phyloP scores from a whole-genome alignment of 164 flowering plant genomes.

The Aristolochia californica region DNA sequence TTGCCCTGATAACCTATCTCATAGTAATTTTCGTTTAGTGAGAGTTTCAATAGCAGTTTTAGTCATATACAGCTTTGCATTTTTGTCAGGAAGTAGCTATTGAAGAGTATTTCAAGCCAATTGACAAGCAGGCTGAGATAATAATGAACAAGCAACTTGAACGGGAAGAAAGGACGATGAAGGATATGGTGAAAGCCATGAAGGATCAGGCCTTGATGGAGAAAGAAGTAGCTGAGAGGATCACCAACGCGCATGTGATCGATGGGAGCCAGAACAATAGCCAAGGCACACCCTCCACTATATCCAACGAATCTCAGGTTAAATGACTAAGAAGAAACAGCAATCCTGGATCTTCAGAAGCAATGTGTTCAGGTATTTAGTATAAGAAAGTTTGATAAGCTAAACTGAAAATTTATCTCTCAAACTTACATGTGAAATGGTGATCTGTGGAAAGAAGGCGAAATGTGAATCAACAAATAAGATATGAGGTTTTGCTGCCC shows the following conservation, averaged over 20 bases:
- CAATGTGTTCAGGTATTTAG: too few species aligned
- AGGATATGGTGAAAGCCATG: slow-evolving; percentile 49
- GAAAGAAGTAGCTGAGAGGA: slow-evolving; percentile 13
- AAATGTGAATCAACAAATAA: too few species aligned
- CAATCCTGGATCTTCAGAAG: too few species aligned
- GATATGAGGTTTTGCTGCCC: too few species aligned
- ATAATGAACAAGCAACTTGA: slow-evolving; percentile 60
- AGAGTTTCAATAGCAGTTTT: too few species aligned
- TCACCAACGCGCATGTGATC: too few species aligned
- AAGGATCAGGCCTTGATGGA: slow-evolving; percentile 34
- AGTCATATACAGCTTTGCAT: background rate
- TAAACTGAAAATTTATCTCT: too few species aligned
- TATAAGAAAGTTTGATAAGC: too few species aligned
- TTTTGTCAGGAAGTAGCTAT: slow-evolving; percentile 59
- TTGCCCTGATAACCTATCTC: background rate
- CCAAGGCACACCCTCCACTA: background rate
- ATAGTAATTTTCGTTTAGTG: background rate
- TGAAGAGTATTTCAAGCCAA: slow-evolving; percentile 63
- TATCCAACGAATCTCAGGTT: background rate
- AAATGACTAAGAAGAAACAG: background rate
- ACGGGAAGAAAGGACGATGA: slow-evolving; percentile 48
- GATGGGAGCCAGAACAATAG: too few species aligned
- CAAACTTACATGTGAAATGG: too few species aligned
- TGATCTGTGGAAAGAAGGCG: too few species aligned
- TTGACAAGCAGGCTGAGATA: slow-evolving; percentile 55